Base-by-base conservation (phyloP, 108 stramenopile genomes). In the Cyclotella cryptica region DNA sequence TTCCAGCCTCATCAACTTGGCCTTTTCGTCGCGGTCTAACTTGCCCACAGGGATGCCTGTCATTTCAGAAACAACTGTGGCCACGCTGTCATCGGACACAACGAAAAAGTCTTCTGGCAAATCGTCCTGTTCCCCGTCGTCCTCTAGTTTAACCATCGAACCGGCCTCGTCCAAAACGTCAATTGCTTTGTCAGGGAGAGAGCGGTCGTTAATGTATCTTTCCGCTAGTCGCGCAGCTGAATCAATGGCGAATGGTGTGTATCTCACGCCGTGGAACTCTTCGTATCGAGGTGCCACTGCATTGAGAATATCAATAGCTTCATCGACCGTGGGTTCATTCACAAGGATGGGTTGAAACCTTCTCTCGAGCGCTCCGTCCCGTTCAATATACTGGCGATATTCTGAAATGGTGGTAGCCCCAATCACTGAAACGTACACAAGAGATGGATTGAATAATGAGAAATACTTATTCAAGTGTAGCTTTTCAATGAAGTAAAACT, bases 151-250 rank as follows among this genome's bases (percentile, higher is more conserved):
- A 18, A 98, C 75, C 90, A 95, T 94, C 14, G 98, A 98, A 21
- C 96, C 96, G 18, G 97, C 96, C 81, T 98, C 98, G 70, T 98
- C 98, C 35, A 98, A 81, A 45, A 98, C 73, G 64, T 98, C 98
- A 69, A 98, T 98, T 24, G 93, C 92, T 80, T 91, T 92, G 69
- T 93, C 89, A 13, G 93, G 93, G 10, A 94, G 59, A 72, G 83
- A 91, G 21, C 93, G 78, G 78, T 94, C 93, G 26, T 55, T 78
- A 53, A 94, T 80, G 69, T 91, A 94, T 51, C 91, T 79, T 76
- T 89, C 84, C 30, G 87, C 77, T 7, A 92, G 84, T 41, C 85
- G 84, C n/a, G 93, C 85, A 0, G 91, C 91, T 10, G 91, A 85
- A 15, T 88, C 66, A 27, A 92, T 57, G 43, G 90, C 91, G 55